A percentile compares a stretch with the other conserved stretches of the same genome.
Evolutionary conservation across 495 filamentous ascomycete genomes (phyloP).

Genomic region (Stereocaulon alpinum): DNA sequence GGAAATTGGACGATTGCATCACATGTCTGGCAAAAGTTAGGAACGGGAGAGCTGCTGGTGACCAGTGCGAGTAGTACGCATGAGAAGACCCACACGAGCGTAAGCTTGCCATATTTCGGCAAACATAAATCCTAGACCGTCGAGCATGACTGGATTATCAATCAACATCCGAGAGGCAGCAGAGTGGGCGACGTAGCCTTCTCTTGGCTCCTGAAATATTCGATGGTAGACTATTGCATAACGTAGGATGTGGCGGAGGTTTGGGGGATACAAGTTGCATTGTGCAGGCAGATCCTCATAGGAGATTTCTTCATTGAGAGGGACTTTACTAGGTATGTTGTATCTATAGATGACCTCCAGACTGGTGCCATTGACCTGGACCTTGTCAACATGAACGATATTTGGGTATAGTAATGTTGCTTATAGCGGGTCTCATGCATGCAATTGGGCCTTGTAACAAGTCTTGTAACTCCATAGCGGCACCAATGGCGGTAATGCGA

Average conservation of each 20-base stretch:
- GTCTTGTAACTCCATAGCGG: constrained; percentile 14
- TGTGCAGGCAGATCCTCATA: constrained; percentile 16
- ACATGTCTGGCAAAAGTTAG: background rate
- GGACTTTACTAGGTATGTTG: constrained; percentile 21
- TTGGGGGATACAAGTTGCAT: constrained; percentile 12
- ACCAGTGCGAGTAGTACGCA: background rate
- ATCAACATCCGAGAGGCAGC: constrained; percentile 36
- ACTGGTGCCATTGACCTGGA: constrained; percentile 11
- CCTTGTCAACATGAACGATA: background rate
- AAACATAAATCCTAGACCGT: constrained; percentile 37
- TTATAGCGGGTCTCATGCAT: background rate
- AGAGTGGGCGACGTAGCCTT: constrained; percentile 43
- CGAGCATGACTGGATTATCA: constrained; percentile 32
- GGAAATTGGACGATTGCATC: background rate
- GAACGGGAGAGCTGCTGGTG: background rate
- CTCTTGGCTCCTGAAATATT: constrained; percentile 33
- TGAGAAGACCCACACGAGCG: constrained; percentile 7
- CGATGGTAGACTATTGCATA: constrained; percentile 21
- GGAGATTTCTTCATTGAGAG: constrained; percentile 16
- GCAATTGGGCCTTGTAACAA: constrained; percentile 5
- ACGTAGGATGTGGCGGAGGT: constrained; percentile 22
- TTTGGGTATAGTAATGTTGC: background rate
- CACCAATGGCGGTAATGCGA: constrained; percentile 2
- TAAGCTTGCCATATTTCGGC: constrained; percentile 17
- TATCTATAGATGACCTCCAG: constrained; percentile 23